Base-by-base conservation (phyloP, 177 flowering plant genomes). In the Vitis hybrid region DNA sequence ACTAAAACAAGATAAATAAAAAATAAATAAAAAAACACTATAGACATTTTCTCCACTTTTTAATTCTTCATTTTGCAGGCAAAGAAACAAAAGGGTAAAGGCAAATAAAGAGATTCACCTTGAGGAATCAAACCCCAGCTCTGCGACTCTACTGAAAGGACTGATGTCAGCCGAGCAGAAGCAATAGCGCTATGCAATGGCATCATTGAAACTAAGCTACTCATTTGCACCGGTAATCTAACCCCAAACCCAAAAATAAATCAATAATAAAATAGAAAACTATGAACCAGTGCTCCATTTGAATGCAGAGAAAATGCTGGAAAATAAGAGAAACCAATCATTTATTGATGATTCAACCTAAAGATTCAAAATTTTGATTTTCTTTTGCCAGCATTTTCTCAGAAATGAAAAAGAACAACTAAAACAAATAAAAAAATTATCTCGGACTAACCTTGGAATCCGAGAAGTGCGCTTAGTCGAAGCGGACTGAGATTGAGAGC, bases 111-210 rank as follows among this genome's bases (percentile, higher is more conserved):
- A 57, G 48, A 29, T 31, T 18, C 9, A 85, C 88, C 88, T 82
- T 85, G 88, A 64, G 88, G 84, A 68, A 82, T 73, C 75, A 81
- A 67, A 49, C 83, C 78, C 88, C 86, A 82, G 71, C 74, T 79
- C 75, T 82, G 84, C 20, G 86, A 81, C 58, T 85, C 88, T 1
- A 68, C 65, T 1, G 86, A 76, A 49, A 85, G 76, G 2, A 75
- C 67, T 29, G 86, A 85, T 50, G 13, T 58, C 61, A 85, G 68
- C 5, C 84, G 76, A 18, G 86, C 78, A 3, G 86, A 82, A 65
- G 88, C 88, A 31, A 82, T 77, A n/a, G 86, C 88, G 51, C 79
- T 78, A 71, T 85, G 86, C 68, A 83, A 68, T 15, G 88, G 88
- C 83, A 85, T 69, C 88, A 85, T 82, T 60, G 86, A 78, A 15